phyloP scores from a whole-genome alignment of 1,284 basidiomycete genomes.

The Malassezia pachydermatis region DNA sequence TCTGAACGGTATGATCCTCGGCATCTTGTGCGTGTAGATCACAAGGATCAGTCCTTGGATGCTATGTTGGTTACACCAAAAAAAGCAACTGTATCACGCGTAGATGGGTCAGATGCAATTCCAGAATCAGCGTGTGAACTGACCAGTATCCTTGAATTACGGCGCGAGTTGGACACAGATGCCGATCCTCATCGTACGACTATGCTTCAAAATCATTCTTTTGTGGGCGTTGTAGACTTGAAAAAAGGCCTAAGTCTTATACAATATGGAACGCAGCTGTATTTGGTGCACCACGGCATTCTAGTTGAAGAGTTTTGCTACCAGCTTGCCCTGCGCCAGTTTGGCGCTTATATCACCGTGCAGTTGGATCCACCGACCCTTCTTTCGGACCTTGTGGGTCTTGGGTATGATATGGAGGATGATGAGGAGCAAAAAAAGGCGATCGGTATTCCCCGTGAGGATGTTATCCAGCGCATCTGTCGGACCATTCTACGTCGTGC shows the following conservation, averaged over 20 bases:
- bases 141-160: conserved; percentile 64
- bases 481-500: conserved; percentile 52
- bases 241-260: conserved; percentile 65
- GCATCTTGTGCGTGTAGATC: conserved; percentile 83
- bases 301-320: conserved; percentile 76
- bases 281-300: conserved; percentile 68
- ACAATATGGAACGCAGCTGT: conserved; percentile 78
- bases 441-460: conserved; percentile 42
- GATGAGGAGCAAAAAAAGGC: conserved; percentile 38
- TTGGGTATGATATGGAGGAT: conserved; percentile 66
- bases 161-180: conserved; percentile 56
- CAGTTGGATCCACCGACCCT: conserved; percentile 72
- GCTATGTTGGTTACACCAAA: conserved; percentile 53
- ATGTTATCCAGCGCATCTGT: conserved; percentile 55
- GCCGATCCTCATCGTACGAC: conserved; percentile 61
- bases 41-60: conserved; percentile 76
- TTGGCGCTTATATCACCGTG: conserved; percentile 64
- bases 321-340: conserved; percentile 82
- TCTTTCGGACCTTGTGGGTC: conserved; percentile 60
- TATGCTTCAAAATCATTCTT: conserved; percentile 74
- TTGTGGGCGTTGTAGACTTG: conserved; percentile 83
- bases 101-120: conserved; percentile 51
- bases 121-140: conserved; percentile 69
- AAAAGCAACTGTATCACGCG: conserved; percentile 7
- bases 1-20: conserved; percentile 55